Percentiles rank a stretch among this genome's conserved stretches.
Conservation (phyloP, 208 protist species). For the Trypanosoma rangeli region DNA sequence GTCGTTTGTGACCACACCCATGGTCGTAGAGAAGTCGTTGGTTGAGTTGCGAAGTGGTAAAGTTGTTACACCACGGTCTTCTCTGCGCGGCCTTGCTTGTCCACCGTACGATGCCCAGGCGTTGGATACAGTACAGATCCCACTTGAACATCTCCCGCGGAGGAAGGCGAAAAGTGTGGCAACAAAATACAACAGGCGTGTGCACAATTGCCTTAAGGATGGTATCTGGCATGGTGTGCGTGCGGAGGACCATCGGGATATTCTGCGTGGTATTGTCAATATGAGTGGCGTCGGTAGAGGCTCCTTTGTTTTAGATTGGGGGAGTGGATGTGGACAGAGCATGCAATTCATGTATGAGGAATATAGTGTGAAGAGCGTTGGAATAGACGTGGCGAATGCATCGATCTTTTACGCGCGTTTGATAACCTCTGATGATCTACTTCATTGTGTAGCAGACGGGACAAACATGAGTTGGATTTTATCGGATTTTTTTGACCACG, state of each 20-base stretch:
- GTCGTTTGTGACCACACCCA: no score
- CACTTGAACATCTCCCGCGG: no score
- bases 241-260: slow-evolving; percentile 28
- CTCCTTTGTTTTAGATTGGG: slow-evolving; percentile 36
- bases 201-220: slow-evolving; percentile 25
- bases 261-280: slow-evolving; percentile 24
- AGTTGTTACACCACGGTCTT: no score
- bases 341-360: slow-evolving; percentile 29
- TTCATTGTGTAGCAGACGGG: slow-evolving; percentile 38
- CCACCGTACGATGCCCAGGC: no score
- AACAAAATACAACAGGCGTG: slow-evolving; percentile 28
- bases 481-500: slow-evolving; percentile 33
- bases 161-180: slow-evolving; percentile 20
- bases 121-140: no score
- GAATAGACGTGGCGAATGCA: slow-evolving; percentile 30
- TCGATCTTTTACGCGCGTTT: slow-evolving; percentile 28
- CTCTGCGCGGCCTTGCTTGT: no score
- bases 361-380: slow-evolving; percentile 26
- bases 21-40: no score
- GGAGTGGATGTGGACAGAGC: slow-evolving; percentile 33
- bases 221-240: slow-evolving; percentile 29
- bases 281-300: slow-evolving; percentile 14
- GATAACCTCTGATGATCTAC: slow-evolving; percentile 21
- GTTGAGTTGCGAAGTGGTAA: no score
- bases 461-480: slow-evolving; percentile 31